Evolutionary conservation across 2,329 filamentous ascomycete species (phyloP).

Genomic region (Fusarium pseudonygamai): DNA sequence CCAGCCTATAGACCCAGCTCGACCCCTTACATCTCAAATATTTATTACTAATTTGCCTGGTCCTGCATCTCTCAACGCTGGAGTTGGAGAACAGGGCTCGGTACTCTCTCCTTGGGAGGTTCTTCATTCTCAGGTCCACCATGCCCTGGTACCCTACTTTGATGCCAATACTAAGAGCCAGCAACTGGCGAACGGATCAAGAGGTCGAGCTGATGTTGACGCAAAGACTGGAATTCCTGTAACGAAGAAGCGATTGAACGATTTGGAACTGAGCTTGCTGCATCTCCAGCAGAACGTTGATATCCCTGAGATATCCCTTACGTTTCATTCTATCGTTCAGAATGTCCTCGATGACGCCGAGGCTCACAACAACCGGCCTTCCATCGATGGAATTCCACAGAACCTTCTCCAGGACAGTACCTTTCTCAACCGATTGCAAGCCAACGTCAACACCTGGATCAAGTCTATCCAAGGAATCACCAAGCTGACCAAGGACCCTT

Average conservation of each 20-base stretch:
- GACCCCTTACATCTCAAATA: constrained; percentile 87
- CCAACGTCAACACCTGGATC: constrained; percentile 97
- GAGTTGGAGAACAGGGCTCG: constrained; percentile 74
- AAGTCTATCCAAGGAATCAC: constrained; percentile 98
- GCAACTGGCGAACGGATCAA: constrained; percentile 70
- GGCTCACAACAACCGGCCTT: constrained; percentile 71
- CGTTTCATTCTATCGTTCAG: constrained; percentile 89
- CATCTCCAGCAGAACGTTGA: constrained; percentile 98
- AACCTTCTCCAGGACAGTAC: constrained; percentile 85
- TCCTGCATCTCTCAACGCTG: constrained; percentile 73
- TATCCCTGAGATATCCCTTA: constrained; percentile 89
- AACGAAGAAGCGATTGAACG: constrained; percentile 97
- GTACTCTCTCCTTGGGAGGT: constrained; percentile 88
- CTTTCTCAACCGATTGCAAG: constrained; percentile 93
- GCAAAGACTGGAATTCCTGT: constrained; percentile 94
- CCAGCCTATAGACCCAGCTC: constrained; percentile 82
- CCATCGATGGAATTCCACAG: constrained; percentile 80
- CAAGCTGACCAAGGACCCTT: constrained; percentile 87
- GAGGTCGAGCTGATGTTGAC: constrained; percentile 84
- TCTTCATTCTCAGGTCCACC: constrained; percentile 89
- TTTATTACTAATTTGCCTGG: constrained; percentile 93
- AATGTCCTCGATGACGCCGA: constrained; percentile 82
- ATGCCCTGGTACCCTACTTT: constrained; percentile 93
- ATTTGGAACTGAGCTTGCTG: constrained; percentile 87
- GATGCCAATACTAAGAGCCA: constrained; percentile 92